Base-by-base conservation (phyloP, 2,329 filamentous ascomycete genomes). In the Fusarium tanahbumbuense region DNA sequence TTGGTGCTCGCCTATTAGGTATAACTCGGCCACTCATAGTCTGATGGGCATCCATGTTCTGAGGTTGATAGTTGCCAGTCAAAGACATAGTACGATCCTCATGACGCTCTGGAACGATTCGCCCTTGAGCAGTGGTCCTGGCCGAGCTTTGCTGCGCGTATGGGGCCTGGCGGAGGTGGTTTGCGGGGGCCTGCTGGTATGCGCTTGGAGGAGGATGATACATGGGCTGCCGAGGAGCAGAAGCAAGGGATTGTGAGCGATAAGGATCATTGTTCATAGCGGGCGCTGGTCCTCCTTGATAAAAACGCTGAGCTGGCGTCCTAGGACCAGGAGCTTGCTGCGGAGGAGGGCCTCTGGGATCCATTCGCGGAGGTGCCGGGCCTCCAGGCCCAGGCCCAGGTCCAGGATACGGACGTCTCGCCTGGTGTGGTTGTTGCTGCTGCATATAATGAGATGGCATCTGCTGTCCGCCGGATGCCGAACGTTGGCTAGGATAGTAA, bases 11-110 rank as follows among this genome's bases (percentile, higher is more conserved):
- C 85, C 80, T 87, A 75, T 91, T 92, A 5, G 96, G 96, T 71
- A 99, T 97, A 22, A 97, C 87, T 72, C 96, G 89, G 49, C 96
- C 96, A 77, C 93, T 97, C 89, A 95, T 97, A 8, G 94, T 98
- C 80, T 98, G 95, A 79, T 96, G 92, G 46, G 94, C 85, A 75
- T 92, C 92, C 65, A 88, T 87, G 73, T 97, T 93, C 56, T 91
- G 86, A 5, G 91, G 86, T 73, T 93, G 78, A 64, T 83, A 85
- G 22, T 79, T 92, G 12, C 92, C 93, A 8, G 92, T 96, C 91
- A 99, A 91, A 47, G 95, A 97, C 96, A 98, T 98, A 68, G 96
- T 91, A 61, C 96, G 89, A 80, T 98, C 95, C 75, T 97, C 93
- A 67, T 94, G 92, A 56, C 95, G 90, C 77, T 98, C 94, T 2